These are phyloP conservation scores for Lecanoromycetidae sp. DNA, from an alignment of 2,329 filamentous ascomycete genomes.

Conservation along the genomic window DNA sequence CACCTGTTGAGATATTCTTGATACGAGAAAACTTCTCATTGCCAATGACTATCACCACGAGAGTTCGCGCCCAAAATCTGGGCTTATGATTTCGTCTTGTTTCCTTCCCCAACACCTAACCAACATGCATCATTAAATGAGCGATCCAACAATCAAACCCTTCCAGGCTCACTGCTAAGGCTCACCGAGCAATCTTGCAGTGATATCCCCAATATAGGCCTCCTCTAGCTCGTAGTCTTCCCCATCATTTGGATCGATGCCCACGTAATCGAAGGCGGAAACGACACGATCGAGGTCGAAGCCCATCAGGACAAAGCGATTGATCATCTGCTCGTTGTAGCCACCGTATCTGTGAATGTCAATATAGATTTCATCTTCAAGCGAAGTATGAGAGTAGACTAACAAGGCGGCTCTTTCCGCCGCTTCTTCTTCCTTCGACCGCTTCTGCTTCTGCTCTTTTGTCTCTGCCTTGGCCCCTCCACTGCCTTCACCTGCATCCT, in stretches of 20 bases:
- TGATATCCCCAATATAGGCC: constrained; percentile 82
- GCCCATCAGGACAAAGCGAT: constrained; percentile 80
- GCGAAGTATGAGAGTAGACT: constrained; percentile 19
- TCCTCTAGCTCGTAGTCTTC: constrained; percentile 79
- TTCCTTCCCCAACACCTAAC: not conserved
- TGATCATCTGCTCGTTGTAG: constrained; percentile 72
- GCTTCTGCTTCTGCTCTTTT: constrained; percentile 41
- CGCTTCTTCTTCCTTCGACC: constrained; percentile 45
- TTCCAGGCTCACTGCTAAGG: constrained; percentile 3
- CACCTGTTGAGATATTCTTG: too few relatives aligned
- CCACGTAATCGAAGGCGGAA: constrained; percentile 66
- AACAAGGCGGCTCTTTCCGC: constrained; percentile 45
- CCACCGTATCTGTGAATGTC: constrained; percentile 59
- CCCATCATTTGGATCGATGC: constrained; percentile 66
- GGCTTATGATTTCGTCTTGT: not conserved
- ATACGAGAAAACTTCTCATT: too few relatives aligned
- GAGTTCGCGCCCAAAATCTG: too few relatives aligned
- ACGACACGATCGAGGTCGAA: constrained; percentile 83
- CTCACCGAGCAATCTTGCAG: constrained; percentile 70
- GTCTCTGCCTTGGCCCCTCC: constrained; percentile 42
- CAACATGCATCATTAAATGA: not conserved
- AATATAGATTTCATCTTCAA: constrained; percentile 3
- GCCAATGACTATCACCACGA: too few relatives aligned
- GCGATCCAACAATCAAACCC: too few relatives aligned
- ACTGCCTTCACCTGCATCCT: constrained; percentile 41